phyloP scores from a whole-genome alignment of 2,329 filamentous ascomycete species.

The Talaromyces verruculosus region DNA sequence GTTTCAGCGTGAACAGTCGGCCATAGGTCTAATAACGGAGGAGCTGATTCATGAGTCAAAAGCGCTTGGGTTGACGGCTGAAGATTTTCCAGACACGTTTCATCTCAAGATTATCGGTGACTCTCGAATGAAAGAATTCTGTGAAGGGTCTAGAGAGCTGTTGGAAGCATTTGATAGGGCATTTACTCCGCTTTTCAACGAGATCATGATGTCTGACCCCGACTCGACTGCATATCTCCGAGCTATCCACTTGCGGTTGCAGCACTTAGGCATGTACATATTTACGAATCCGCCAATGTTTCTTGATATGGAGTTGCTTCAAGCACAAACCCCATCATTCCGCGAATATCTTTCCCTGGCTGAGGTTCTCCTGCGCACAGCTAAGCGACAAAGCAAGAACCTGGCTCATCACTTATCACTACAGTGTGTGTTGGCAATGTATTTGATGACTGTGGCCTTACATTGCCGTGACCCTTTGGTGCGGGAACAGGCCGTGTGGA shows the following conservation, averaged over 20 bases:
- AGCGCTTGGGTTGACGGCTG: not conserved
- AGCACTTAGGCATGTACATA: constrained; percentile 11
- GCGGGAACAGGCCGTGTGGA: constrained; percentile 8
- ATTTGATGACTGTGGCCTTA: constrained; percentile 5
- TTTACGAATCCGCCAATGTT: constrained; percentile 9
- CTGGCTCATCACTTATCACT: not conserved
- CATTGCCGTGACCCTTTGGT: constrained; percentile 14
- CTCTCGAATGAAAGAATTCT: constrained; percentile 3
- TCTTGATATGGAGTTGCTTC: constrained; percentile 12
- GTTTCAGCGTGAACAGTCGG: constrained; percentile 12
- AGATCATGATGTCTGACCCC: constrained; percentile 12
- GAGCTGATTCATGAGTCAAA: constrained; percentile 9
- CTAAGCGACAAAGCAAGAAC: constrained; percentile 5
- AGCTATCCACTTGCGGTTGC: constrained; percentile 12
- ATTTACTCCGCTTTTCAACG: constrained; percentile 12
- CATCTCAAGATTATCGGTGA: constrained; percentile 6
- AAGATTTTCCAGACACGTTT: not conserved
- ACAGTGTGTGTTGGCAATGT: not conserved
- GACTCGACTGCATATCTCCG: constrained; percentile 8
- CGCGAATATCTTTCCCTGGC: constrained; percentile 15
- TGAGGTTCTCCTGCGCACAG: constrained; percentile 9
- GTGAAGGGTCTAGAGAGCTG: constrained; percentile 8
- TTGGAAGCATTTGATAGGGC: constrained; percentile 10
- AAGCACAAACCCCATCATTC: constrained; percentile 3
- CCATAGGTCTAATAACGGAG: constrained; percentile 6